These are phyloP conservation scores for Scheffersomyces quercinus DNA, from an alignment of 1,139 yeast species.

Conservation along the genomic window DNA sequence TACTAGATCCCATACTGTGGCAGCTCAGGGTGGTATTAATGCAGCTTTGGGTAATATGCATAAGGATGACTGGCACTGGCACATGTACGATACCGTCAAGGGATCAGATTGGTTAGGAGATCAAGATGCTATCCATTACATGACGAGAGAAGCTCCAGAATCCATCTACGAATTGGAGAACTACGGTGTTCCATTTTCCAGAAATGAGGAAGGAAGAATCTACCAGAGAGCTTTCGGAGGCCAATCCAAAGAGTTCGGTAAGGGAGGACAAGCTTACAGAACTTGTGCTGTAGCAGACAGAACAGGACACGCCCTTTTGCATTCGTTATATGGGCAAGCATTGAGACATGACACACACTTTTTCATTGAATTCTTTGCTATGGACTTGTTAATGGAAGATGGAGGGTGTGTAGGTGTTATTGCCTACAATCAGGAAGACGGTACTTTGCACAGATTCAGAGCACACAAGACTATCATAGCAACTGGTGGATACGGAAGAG, in stretches of 20 bases:
- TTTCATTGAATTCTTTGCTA: conserved; percentile 93
- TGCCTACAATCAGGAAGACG: conserved; percentile 97
- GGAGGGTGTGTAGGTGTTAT: conserved; percentile 95
- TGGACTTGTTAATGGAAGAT: conserved; percentile 89
- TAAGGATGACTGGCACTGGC: conserved; percentile 98
- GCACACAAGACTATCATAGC: conserved; percentile 94
- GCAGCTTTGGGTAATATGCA: conserved; percentile 98
- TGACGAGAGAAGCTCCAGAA: conserved; percentile 96
- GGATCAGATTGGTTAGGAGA: conserved; percentile 99
- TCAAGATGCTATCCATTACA: conserved; percentile 97
- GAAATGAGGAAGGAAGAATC: conserved; percentile 93
- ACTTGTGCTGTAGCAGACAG: conserved; percentile 99
- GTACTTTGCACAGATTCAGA: conserved; percentile 93
- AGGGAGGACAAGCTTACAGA: conserved; percentile 98
- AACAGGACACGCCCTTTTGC: conserved; percentile 95
- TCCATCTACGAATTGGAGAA: conserved; percentile 94
- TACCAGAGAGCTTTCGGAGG: conserved; percentile 99
- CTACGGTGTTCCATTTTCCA: conserved; percentile 95
- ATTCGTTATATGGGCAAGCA: conserved; percentile 93
- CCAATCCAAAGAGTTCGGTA: conserved; percentile 89
- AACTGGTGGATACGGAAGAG: conserved; percentile 97
- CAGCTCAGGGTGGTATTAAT: conserved; percentile 98
- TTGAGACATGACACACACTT: conserved; percentile 93
- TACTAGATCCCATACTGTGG: conserved; percentile 96
- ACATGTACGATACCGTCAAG: conserved; percentile 97